Percentiles rank a stretch among this genome's conserved stretches.
phyloP scores from a whole-genome alignment of 2,329 filamentous ascomycete species.

The Talaromyces verruculosus region DNA sequence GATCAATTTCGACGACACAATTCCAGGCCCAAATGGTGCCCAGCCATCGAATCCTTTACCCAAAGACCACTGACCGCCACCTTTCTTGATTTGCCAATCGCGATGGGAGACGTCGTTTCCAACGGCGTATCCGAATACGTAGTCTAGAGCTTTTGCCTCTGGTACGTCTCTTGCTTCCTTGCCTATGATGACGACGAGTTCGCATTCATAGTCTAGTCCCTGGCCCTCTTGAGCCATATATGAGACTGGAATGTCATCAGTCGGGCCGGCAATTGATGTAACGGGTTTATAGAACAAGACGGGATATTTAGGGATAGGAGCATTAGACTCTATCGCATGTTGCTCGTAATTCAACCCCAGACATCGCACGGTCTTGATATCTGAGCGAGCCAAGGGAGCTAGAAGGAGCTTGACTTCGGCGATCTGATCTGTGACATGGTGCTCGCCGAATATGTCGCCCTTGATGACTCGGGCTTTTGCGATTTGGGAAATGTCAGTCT shows the following conservation, averaged over 20 bases:
- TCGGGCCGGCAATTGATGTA: slow-evolving; percentile 64
- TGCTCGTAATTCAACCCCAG: slow-evolving; percentile 71
- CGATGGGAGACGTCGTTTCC: slow-evolving; percentile 80
- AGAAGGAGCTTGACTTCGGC: slow-evolving; percentile 57
- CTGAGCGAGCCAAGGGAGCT: slow-evolving; percentile 61
- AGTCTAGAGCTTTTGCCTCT: slow-evolving; percentile 65
- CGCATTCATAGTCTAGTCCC: slow-evolving; percentile 78
- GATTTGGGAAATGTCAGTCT: slow-evolving; percentile 61
- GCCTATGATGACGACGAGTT: slow-evolving; percentile 72
- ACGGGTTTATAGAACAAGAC: slow-evolving; percentile 73
- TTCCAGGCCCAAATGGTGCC: slow-evolving; percentile 71
- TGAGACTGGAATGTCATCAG: slow-evolving; percentile 66
- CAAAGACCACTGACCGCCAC: slow-evolving; percentile 68
- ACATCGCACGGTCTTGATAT: slow-evolving; percentile 67
- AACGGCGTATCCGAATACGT: slow-evolving; percentile 72
- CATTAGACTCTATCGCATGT: slow-evolving; percentile 68
- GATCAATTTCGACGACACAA: slow-evolving; percentile 58
- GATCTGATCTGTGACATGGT: slow-evolving; percentile 63
- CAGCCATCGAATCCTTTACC: slow-evolving; percentile 76
- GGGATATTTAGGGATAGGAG: slow-evolving; percentile 69
- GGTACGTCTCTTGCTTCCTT: slow-evolving; percentile 65
- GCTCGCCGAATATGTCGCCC: slow-evolving; percentile 65
- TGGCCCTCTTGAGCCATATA: slow-evolving; percentile 62
- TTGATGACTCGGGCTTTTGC: slow-evolving; percentile 62
- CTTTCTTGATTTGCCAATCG: slow-evolving; percentile 70